Conservation (phyloP, 2,329 filamentous ascomycete species). For the Penicillium vulpinum region DNA sequence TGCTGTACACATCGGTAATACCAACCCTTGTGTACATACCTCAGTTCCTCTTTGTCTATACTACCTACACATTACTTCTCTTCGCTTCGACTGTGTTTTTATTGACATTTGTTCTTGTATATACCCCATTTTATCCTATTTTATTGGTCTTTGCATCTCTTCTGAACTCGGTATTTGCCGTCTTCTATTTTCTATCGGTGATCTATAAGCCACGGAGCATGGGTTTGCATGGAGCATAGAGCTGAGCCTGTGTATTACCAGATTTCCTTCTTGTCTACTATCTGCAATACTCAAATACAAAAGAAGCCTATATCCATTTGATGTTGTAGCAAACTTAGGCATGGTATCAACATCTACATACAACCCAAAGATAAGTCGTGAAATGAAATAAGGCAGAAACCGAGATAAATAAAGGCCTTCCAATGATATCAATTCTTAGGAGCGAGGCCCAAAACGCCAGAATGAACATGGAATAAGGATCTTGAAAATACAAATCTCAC, state of each 20-base stretch:
- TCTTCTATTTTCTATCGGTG: not conserved
- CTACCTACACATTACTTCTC: not conserved
- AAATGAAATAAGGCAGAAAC: not conserved
- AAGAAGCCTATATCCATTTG: not conserved
- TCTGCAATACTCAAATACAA: not conserved
- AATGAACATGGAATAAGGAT: not conserved
- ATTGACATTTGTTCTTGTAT: conserved; percentile 1
- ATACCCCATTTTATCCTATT: conserved; percentile 2
- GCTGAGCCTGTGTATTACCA: not conserved
- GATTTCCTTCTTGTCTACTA: not conserved
- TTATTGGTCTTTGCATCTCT: not conserved
- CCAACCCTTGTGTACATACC: not conserved
- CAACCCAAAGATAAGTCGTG: no score
- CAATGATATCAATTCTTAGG: not conserved
- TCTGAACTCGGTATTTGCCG: not conserved
- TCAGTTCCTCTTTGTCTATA: not conserved
- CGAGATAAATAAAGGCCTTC: not conserved
- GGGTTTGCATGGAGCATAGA: not conserved
- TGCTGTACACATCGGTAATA: not conserved
- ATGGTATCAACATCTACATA: not conserved
- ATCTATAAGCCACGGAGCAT: not conserved
- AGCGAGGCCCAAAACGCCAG: conserved; percentile 1
- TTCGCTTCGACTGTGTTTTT: not conserved
- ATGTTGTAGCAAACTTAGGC: not conserved
- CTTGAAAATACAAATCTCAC: conserved; percentile 1